Evolutionary conservation across 805 yeast genomes (phyloP).

Genomic region (Saturnispora serradocipensis): DNA sequence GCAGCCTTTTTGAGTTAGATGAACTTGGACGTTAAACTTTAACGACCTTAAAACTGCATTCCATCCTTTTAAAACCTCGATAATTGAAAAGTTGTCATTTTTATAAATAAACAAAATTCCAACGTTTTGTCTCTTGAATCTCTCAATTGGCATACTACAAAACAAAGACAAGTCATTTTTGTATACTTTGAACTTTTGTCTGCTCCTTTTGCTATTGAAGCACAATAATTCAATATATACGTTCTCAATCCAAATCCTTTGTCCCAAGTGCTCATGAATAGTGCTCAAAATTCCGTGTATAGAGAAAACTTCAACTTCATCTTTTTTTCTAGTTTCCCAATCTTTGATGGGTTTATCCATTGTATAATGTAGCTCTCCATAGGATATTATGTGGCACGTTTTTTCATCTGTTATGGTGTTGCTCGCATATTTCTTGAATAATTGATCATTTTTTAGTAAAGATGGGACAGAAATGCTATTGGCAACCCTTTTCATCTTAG

Average conservation of each 20-base stretch:
- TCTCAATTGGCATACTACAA: neutral
- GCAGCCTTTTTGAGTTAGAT: neutral
- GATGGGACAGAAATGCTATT: neutral
- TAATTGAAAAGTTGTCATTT: neutral
- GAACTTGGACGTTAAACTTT: slow-evolving; percentile 2
- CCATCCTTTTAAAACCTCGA: neutral
- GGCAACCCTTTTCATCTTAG: neutral
- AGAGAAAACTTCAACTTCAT: neutral
- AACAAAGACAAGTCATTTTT: neutral
- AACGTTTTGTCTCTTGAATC: neutral
- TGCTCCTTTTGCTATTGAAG: neutral
- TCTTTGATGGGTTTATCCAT: slow-evolving; percentile 1
- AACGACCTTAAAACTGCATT: neutral
- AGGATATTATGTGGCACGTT: neutral
- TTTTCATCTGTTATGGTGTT: neutral
- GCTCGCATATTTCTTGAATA: neutral
- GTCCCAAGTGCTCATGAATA: slow-evolving; percentile 5
- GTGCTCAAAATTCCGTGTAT: neutral
- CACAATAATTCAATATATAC: slow-evolving; percentile 1
- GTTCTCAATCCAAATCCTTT: slow-evolving; percentile 6
- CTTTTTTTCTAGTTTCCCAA: neutral
- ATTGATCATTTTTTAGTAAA: neutral
- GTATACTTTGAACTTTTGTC: neutral
- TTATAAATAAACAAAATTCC: slow-evolving; percentile 2
- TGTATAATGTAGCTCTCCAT: neutral